Evolutionary conservation across 2,329 filamentous ascomycete genomes (phyloP), one percentile per base, ranked within the genome.

Genomic region (Bipolaris victoriae): DNA sequence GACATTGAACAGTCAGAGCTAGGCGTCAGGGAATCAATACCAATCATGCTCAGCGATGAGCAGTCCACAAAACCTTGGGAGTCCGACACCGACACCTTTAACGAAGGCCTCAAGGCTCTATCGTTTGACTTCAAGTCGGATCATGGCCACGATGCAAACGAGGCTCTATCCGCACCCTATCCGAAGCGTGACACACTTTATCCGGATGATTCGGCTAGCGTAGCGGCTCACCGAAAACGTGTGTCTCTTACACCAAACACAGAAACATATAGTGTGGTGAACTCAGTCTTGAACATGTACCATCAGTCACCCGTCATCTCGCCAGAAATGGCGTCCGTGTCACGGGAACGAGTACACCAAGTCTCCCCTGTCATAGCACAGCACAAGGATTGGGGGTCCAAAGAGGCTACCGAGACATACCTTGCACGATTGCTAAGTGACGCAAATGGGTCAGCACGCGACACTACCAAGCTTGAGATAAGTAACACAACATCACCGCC

Each of bases 401-500:
- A 81, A 54, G 81, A 82, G 55, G 81, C 83, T 2, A 83, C 81
- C 3, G 81, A 83, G 58, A 77, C 83, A n/a, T 86, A 84, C 67
- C 70, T 86, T 5, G 79, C 83, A 55, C 77, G 83, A 57, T 50
- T 78, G n/a, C 54, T 78, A 29, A 76, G 73, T 55, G 74, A 76
- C 57, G 73, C 71, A 26, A 73, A 66, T 67, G 83, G 58, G 49
- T 58, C 61, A 26, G 58, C 53, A 49, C 51, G 57, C 45, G 52
- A 60, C 43, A 47, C 40, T n/a, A 15, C 57, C 20, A 55, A 58
- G 40, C 56, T 59, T n/a, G 60, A 64, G 45, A 55, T 50, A 31
- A 62, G 35, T 35, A 49, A 49, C 26, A 43, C 41, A 46, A 57
- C 46, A 24, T 57, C 61, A 29, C 52, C 55, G 26, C 52, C 57